Conservation (phyloP, 306 rosid species). For the Alnus glutinosa region DNA sequence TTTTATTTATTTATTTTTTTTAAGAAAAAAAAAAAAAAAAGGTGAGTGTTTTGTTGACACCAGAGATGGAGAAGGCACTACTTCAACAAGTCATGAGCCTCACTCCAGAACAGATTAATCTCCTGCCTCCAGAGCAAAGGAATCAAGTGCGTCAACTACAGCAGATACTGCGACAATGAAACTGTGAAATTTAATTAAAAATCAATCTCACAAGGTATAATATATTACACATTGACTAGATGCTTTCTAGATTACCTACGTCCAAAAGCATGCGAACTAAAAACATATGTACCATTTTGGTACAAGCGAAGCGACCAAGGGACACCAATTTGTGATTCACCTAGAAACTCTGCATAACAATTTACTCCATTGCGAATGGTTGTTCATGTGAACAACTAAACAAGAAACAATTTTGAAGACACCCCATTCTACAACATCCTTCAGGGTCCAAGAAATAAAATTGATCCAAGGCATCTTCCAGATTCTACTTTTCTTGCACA, state of each 20-base stretch:
- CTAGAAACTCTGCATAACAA: conserved; percentile 33
- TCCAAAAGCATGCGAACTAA: no score
- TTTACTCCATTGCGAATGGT: neutral
- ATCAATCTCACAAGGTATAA: no score
- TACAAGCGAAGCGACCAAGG: no score
- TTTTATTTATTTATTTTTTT: no score
- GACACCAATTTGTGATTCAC: conserved; percentile 74
- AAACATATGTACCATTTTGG: no score
- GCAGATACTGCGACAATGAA: conserved; percentile 80
- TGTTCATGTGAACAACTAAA: conserved; percentile 1
- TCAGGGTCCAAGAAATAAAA: no score
- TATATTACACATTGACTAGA: neutral
- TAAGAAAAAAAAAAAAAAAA: no score
- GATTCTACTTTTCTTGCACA: no score
- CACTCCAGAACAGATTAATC: conserved; percentile 81
- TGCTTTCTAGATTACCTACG: neutral
- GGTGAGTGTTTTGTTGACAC: no score
- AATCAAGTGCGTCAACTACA: conserved; percentile 95
- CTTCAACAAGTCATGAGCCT: conserved; percentile 99
- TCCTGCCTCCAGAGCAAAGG: conserved; percentile 89
- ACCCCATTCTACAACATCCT: neutral
- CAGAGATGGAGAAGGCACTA: conserved; percentile 90
- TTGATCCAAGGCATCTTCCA: no score
- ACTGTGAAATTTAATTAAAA: neutral
- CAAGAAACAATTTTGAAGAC: neutral